Conservation (phyloP, 257 asterid genomes). For the Ehretia macrophylla region DNA sequence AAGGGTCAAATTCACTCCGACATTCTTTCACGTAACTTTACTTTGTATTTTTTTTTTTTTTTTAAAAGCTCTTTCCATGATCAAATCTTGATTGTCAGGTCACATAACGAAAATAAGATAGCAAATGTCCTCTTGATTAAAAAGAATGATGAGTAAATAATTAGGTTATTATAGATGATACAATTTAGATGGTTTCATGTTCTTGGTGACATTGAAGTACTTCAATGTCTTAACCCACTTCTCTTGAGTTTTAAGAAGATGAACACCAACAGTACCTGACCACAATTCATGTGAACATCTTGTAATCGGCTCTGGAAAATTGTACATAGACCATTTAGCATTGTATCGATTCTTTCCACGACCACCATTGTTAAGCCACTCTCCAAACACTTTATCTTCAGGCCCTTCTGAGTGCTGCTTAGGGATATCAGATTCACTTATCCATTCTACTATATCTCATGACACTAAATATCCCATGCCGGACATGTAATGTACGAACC, state of each 20-base stretch:
- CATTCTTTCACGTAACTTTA: too few species aligned
- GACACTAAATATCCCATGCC: conserved; percentile 93
- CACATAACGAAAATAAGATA: too few species aligned
- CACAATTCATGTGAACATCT: conserved; percentile 77
- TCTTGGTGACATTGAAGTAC: conserved; percentile 70
- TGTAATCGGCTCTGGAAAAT: conserved; percentile 75
- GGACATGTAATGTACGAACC: conserved; percentile 80
- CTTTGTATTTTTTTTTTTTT: too few species aligned
- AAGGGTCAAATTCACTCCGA: too few species aligned
- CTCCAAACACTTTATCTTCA: conserved; percentile 73
- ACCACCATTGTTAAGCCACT: conserved; percentile 71
- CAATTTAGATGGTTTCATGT: conserved; percentile 69
- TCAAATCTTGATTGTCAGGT: too few species aligned
- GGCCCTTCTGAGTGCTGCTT: conserved; percentile 59
- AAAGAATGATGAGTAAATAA: too few species aligned
- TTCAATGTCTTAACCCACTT: conserved; percentile 80
- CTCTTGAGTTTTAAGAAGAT: conserved; percentile 74
- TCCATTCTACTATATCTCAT: conserved; percentile 90
- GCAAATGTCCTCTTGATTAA: too few species aligned
- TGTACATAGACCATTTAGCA: conserved; percentile 93
- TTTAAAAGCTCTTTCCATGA: too few species aligned
- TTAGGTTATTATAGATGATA: too few species aligned
- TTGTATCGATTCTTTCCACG: conserved; percentile 70
- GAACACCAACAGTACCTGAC: conserved; percentile 86
- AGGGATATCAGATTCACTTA: conserved; percentile 67